phyloP scores from a whole-genome alignment of 129 eudicot genomes.

The Kitagawia praeruptora region DNA sequence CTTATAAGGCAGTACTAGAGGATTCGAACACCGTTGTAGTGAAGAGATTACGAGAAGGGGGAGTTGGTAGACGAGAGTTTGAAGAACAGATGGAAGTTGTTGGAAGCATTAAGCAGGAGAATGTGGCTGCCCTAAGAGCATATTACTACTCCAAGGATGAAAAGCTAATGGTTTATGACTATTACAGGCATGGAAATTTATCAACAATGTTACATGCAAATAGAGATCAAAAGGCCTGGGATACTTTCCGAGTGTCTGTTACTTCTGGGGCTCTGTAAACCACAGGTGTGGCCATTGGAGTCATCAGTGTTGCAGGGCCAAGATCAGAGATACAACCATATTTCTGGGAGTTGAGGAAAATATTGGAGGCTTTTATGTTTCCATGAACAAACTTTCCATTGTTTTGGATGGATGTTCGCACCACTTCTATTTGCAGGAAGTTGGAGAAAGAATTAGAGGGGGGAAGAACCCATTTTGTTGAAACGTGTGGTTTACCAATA shows the following conservation, averaged over 20 bases:
- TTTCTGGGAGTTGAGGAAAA: conserved; percentile 56
- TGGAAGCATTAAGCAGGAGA: conserved; percentile 66
- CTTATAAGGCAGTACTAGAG: conserved; percentile 89
- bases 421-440: no score
- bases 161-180: conserved; percentile 89
- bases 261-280: conserved; percentile 90
- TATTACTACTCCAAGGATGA: conserved; percentile 94
- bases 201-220: conserved; percentile 75
- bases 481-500: no score
- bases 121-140: conserved; percentile 74
- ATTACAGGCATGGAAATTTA: conserved; percentile 64
- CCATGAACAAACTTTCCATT: conserved; percentile 77
- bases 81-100: conserved; percentile 89
- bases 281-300: conserved; percentile 42
- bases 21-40: conserved; percentile 73
- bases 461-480: no score
- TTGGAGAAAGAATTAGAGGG: no score
- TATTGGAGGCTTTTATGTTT: conserved; percentile 83
- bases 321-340: conserved; percentile 65
- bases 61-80: conserved; percentile 62
- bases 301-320: conserved; percentile 63
- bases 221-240: no score
- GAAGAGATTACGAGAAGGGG: conserved; percentile 70
- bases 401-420: no score
- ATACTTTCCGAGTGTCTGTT: conserved; percentile 54